Evolutionary conservation across 768 basidiomycete species (phyloP), one percentile per base, ranked within the genome.

Genomic region (Boletus coccyginus): DNA sequence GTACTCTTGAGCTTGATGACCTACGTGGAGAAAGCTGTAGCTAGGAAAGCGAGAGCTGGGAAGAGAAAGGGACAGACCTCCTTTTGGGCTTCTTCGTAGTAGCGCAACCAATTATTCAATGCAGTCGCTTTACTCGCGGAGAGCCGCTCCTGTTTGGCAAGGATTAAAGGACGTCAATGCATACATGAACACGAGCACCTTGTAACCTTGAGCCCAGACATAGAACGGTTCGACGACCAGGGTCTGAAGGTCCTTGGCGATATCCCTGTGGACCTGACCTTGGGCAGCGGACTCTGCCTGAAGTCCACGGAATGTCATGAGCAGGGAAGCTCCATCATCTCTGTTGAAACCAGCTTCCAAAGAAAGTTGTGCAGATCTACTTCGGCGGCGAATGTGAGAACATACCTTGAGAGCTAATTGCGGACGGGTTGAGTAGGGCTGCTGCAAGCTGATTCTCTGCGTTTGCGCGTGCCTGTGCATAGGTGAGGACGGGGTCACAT

Each of bases 301-400:
- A 38, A 94, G 79, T 16, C 91, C 90, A 14, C 84, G 85, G 70
- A 94, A 91, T 2, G 90, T 81, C 75, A 88, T 82, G 42, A 88
- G 78, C 14, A 94, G 74, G 1, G 92, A 90, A 19, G 92, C 92
- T 10, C 92, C 92, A 57, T 93, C 92, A 64, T 94, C 92, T n/a
- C 78, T 81, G 55, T 75, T 75, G 64, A 92, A 94, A 31, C 87
- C 91, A 8, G 77, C 76, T 57, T 79, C 85, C 86, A 59, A 19
- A 55, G 32, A 49, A 48, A 41, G 57, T 50, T 53, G 59, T 29
- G 35, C 41, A 60, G 55, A 31, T 50, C 52, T 29, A 41, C 50
- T 10, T 27, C 11, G 14, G 33, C 16, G 56, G 55, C 44, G 36
- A 46, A 41, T 24, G 32, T 13, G 36, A 35, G 44, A 7, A 58